phyloP scores from a whole-genome alignment of 83 land plant species.

The Thuja plicata region DNA sequence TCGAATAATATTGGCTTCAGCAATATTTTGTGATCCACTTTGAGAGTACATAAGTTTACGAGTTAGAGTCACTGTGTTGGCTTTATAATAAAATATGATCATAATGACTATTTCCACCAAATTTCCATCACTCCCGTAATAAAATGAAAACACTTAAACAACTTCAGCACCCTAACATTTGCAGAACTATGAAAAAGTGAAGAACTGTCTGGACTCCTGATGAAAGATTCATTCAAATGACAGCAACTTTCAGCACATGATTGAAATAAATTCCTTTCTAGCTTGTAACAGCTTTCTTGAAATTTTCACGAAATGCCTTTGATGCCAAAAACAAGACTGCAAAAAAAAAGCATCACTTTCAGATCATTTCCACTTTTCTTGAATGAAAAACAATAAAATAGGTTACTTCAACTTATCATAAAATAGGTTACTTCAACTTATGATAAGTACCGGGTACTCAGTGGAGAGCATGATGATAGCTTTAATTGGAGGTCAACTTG shows the following conservation, averaged over 20 bases:
- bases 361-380: background rate
- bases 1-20: background rate
- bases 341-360: background rate
- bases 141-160: background rate
- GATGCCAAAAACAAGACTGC: slow-evolving; percentile 9
- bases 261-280: background rate
- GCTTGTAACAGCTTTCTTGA: slow-evolving; percentile 9
- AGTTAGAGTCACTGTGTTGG: background rate
- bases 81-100: background rate
- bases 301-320: slow-evolving; percentile 1
- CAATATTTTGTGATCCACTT: background rate
- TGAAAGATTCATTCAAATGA: background rate
- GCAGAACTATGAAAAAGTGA: background rate
- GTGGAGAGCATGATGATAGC: too few relatives aligned
- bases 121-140: background rate
- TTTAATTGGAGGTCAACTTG: too few relatives aligned
- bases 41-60: background rate
- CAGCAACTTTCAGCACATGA: background rate
- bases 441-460: too few relatives aligned
- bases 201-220: background rate
- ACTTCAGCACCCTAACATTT: background rate
- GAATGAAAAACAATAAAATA: background rate
- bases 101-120: background rate
- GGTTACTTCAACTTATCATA: background rate
- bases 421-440: background rate